These are phyloP conservation scores for Picochlorum costavermella DNA, from an alignment of 139 green algal species.

Conservation along the genomic window DNA sequence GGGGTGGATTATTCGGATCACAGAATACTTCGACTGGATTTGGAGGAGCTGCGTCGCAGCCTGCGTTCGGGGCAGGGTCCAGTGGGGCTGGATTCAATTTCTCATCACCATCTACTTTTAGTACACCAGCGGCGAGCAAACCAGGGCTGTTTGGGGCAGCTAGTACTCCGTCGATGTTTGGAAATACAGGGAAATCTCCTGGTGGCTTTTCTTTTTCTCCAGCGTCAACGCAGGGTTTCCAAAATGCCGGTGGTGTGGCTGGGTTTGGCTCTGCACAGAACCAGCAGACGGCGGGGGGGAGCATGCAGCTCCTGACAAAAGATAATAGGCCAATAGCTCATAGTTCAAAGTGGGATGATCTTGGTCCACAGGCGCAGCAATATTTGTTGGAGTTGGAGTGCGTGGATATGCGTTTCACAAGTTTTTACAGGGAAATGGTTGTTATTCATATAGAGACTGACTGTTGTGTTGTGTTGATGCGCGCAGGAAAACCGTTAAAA, in stretches of 20 bases:
- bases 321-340: conserved; percentile 32
- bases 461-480: not conserved
- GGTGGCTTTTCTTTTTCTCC: not conserved
- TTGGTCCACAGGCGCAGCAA: conserved; percentile 32
- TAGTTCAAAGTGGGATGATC: conserved; percentile 43
- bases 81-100: conserved; percentile 17
- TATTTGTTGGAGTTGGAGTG: conserved; percentile 37
- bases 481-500: conserved; percentile 19
- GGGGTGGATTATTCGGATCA: not conserved
- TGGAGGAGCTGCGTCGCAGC: not conserved
- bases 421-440: not conserved
- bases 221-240: not conserved
- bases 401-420: conserved; percentile 9
- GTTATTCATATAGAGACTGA: not conserved
- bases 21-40: too few species aligned
- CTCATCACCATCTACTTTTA: too few species aligned
- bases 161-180: conserved; percentile 16
- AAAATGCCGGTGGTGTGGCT: conserved; percentile 4
- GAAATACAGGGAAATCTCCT: conserved; percentile 9
- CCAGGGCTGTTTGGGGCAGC: conserved; percentile 18
- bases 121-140: not conserved
- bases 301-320: conserved; percentile 23
- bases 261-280: conserved; percentile 5
- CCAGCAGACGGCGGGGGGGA: conserved; percentile 21
- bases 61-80: conserved; percentile 12